A percentile compares a stretch with the other conserved stretches of the same genome.
Conservation (phyloP, 2,329 filamentous ascomycete species). For the Pestalotiopsis fici region DNA sequence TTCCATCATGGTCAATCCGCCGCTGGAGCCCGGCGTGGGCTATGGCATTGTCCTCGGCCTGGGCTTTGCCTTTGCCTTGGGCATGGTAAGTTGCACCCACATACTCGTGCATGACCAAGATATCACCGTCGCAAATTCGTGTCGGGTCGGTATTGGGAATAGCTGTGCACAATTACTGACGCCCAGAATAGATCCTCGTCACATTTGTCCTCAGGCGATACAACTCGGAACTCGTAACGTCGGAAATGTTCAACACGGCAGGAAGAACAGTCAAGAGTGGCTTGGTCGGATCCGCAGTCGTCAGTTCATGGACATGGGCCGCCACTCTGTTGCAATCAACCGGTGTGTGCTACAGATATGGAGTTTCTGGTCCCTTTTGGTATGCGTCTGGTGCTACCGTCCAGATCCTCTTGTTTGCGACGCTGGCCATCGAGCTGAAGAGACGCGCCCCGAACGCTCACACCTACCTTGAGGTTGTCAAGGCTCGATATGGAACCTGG, state of each 20-base stretch:
- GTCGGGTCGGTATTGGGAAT: conserved; percentile 65
- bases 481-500: conserved; percentile 71
- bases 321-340: conserved; percentile 79
- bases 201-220: conserved; percentile 38
- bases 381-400: conserved; percentile 75
- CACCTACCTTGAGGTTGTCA: conserved; percentile 80
- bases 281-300: conserved; percentile 84
- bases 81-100: conserved; percentile 50
- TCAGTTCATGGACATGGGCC: conserved; percentile 92
- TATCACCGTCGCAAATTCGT: not conserved
- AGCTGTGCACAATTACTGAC: conserved; percentile 41
- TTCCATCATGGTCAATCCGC: conserved; percentile 29
- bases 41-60: conserved; percentile 79
- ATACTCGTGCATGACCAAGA: too few species aligned
- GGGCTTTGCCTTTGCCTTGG: conserved; percentile 72
- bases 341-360: conserved; percentile 81
- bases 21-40: conserved; percentile 64
- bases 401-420: conserved; percentile 87
- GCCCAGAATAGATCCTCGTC: conserved; percentile 16
- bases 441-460: conserved; percentile 85
- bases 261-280: conserved; percentile 88
- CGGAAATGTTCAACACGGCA: conserved; percentile 90
- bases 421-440: conserved; percentile 87
- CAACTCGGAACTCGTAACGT: conserved; percentile 74
- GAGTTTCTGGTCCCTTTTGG: conserved; percentile 61